Evolutionary conservation across 768 basidiomycete species (phyloP), one percentile per base, ranked within the genome.

Genomic region (Serendipita indica): DNA sequence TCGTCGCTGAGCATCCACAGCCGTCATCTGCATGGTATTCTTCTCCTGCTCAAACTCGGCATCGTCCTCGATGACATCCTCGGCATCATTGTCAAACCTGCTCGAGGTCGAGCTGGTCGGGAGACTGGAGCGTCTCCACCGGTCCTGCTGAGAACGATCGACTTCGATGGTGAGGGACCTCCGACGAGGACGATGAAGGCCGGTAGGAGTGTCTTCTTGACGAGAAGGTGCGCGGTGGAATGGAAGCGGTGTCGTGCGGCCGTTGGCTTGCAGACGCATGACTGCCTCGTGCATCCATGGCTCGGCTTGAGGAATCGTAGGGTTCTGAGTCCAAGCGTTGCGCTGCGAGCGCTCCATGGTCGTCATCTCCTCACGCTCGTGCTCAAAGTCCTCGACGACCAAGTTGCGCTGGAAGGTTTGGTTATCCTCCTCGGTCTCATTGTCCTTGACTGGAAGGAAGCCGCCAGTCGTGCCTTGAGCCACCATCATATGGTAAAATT

Each of bases 271-370:
- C 18, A 88, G 70, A 46, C 86, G 85, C 0, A 79, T 75, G 33
- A 89, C 75, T 59, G 77, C 86, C 34, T 90, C 86, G 60, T 87
- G 78, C 87, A 89, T 88, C 88, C 88, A 89, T 79, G 80, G n/a
- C 82, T 81, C 22, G 84, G 71, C 0, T 83, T 80, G 39, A 81
- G 65, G 0, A 80, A 81, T 3, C 82, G 78, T 30, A 79, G 71
- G 3, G 69, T 63, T 6, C n/a, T 33, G 39, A 58, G 10, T 62
- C 70, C 39, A 77, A 67, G 60, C 75, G 78, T 59, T 75, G 72
- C 39, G 74, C 78, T 58, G 72, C 37, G 39, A 66, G 60, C 28
- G 62, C 46, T 65, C 66, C 18, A 66, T 62, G 58, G 65, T 66
- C 39, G 18, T 63, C 57, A 28, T 60, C 60, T 67, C 59, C 39